Evolutionary conservation across 805 yeast genomes (phyloP), one percentile per base, ranked within the genome.

Genomic region (Nakazawaea ishiwadae): DNA sequence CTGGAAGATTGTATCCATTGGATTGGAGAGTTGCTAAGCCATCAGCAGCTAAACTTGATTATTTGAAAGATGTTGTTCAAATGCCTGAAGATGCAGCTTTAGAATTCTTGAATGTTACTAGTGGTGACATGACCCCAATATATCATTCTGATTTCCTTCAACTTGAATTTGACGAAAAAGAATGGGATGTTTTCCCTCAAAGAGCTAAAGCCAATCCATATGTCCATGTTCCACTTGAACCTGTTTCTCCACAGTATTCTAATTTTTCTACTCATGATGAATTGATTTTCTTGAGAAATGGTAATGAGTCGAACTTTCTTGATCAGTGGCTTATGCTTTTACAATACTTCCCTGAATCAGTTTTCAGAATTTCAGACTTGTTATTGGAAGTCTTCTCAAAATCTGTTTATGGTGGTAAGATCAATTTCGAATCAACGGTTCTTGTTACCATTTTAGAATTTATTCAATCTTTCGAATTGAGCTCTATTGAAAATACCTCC

Each of bases 301-400:
- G 61, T 3, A 54, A 56, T 41, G 66, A 66, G 20, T 51, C 59
- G 18, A 60, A 60, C 27, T 53, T 74, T 27, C 53, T 71, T 28
- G 70, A 68, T 30, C 63, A 65, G 29, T 62, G 73, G 55, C 61
- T 75, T 15, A 53, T 61, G 18, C 55, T 74, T 6, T 59, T 69
- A 2, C 76, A 75, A 26, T 39, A 61, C 3, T 71, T 62, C 44
- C 77, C 79, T 3, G 62, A 57, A 23, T 46, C 58, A 4, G 58
- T 50, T 17, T 44, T 48, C 24, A 48, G 53, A 10, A 60, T 75
- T 31, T 59, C 77, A 0, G 68, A 66, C 20, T 62, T 73, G 26
- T 50, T 72, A 24, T 47, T 51, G 12, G 53, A 53, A 35, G 65
- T 62, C 24, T 70, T 57, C 50, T 54, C 61, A 29, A 53, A 45